Conservation (phyloP, 2,329 filamentous ascomycete genomes). For the Fusarium albosuccineum region DNA sequence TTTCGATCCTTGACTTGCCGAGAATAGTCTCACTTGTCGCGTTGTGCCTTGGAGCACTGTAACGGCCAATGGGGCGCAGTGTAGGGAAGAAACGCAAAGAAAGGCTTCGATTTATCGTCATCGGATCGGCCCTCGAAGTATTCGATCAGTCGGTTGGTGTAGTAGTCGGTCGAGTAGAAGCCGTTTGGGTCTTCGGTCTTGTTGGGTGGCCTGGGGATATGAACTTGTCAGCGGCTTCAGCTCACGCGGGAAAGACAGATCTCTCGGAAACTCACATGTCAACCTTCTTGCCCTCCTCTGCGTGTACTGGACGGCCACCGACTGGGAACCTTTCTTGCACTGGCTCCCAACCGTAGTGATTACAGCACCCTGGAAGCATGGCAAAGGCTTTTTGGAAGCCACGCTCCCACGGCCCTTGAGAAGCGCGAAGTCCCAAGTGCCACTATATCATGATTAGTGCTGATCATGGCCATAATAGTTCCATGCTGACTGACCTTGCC, state of each 20-base stretch:
- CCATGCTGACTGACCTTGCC: conserved; percentile 67
- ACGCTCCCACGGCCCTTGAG: conserved; percentile 16
- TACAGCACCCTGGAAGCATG: conserved; percentile 70
- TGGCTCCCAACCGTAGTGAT: conserved; percentile 54
- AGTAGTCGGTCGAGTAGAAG: conserved; percentile 61
- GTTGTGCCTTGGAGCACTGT: conserved; percentile 66
- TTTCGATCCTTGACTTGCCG: conserved; percentile 4
- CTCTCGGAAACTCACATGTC: conserved; percentile 12
- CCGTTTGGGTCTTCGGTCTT: conserved; percentile 54
- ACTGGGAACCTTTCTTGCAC: conserved; percentile 14
- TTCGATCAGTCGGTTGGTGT: conserved; percentile 56
- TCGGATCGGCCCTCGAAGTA: conserved; percentile 50
- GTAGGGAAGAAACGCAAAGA: conserved; percentile 53
- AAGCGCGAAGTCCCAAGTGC: conserved; percentile 14
- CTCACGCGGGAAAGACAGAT: no score
- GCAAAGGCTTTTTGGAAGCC: conserved; percentile 72
- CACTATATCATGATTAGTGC: conserved; percentile 43
- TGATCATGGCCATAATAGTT: not conserved
- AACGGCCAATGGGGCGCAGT: conserved; percentile 74
- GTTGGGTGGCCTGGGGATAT: conserved; percentile 1
- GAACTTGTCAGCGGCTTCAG: not conserved
- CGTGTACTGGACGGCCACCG: conserved; percentile 10
- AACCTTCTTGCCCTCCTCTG: conserved; percentile 11
- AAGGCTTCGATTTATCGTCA: conserved; percentile 44
- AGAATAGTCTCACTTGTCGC: conserved; percentile 56